These are phyloP conservation scores for Termitomyces sp. DNA, from an alignment of 768 basidiomycete genomes.

Conservation along the genomic window DNA sequence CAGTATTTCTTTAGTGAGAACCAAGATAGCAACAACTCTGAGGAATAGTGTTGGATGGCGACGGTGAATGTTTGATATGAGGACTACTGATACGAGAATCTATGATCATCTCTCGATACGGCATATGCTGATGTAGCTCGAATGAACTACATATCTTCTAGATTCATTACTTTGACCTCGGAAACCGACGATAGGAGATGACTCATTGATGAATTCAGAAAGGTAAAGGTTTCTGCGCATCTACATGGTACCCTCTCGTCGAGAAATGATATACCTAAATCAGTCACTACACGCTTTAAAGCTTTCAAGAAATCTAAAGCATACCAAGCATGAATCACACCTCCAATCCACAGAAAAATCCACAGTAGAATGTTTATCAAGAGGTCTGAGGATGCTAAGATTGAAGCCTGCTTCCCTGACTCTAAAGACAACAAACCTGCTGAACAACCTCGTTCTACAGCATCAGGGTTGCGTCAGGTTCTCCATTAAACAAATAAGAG, in stretches of 20 bases:
- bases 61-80: background rate
- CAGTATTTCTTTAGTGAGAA: background rate
- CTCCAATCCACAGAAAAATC: conserved; percentile 49
- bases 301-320: background rate
- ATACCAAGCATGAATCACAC: conserved; percentile 38
- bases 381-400: conserved; percentile 19
- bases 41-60: background rate
- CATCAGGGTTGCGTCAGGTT: background rate
- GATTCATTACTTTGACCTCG: background rate
- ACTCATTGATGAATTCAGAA: too few species aligned
- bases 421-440: conserved; percentile 6
- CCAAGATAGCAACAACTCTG: background rate
- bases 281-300: background rate
- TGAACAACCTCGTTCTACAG: conserved; percentile 10
- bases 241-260: background rate
- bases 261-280: background rate
- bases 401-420: background rate
- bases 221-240: too few species aligned
- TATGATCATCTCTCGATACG: background rate
- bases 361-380: conserved; percentile 33
- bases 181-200: background rate
- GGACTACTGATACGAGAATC: background rate
- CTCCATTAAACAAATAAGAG: background rate
- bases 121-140: background rate
- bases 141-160: background rate